These are phyloP conservation scores for Globisporangium emineosum DNA, from an alignment of 352 stramenopile genomes.

Conservation along the genomic window DNA sequence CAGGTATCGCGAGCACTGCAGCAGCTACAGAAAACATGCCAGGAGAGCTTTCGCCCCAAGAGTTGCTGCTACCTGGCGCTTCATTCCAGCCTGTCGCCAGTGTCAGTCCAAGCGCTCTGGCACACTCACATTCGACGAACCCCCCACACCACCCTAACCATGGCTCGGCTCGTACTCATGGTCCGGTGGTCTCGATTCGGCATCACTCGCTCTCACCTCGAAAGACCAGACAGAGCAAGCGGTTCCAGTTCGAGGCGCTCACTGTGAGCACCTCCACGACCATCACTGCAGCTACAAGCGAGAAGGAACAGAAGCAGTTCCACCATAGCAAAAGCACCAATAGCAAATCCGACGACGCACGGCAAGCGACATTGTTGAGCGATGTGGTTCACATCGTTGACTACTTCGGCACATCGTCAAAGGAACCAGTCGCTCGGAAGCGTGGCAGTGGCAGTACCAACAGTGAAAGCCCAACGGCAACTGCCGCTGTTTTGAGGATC, in stretches of 20 bases:
- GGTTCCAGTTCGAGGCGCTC: conserved; percentile 1
- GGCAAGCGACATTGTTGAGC: neutral
- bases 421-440: neutral
- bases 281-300: neutral
- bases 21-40: neutral
- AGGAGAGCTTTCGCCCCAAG: neutral
- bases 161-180: neutral
- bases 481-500: neutral
- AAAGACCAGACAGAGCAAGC: conserved; percentile 12
- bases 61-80: neutral
- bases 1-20: neutral
- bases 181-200: conserved; percentile 11
- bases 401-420: neutral
- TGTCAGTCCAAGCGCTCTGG: neutral
- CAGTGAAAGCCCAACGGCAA: neutral
- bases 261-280: neutral
- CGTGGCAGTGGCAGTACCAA: neutral
- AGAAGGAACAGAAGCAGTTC: neutral
- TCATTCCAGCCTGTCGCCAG: neutral
- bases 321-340: neutral
- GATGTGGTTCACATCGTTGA: neutral
- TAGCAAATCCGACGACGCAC: conserved; percentile 3
- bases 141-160: neutral
- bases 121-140: neutral
- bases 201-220: conserved; percentile 8